Evolutionary conservation across 2,329 filamentous ascomycete genomes (phyloP).

Genomic region (Berkeleyomyces basicola): DNA sequence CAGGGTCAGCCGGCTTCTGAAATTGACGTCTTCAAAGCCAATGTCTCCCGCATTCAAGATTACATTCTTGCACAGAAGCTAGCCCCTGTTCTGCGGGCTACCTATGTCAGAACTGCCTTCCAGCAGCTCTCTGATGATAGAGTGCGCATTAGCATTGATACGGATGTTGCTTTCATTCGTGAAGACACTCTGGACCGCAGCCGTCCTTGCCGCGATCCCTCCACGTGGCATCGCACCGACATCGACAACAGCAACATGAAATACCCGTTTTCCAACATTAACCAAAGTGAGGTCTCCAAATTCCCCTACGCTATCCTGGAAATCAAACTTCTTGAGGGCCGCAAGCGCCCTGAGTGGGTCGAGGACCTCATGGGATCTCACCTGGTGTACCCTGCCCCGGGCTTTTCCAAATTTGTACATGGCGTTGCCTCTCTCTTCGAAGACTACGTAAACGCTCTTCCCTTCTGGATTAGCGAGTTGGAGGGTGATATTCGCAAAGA

Average conservation of each 20-base stretch:
- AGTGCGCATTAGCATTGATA: conserved; percentile 84
- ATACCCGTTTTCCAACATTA: conserved; percentile 74
- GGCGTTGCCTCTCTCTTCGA: conserved; percentile 85
- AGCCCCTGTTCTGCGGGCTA: conserved; percentile 73
- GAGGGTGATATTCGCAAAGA: conserved; percentile 90
- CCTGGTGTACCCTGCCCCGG: conserved; percentile 72
- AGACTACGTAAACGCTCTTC: conserved; percentile 87
- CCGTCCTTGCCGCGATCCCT: conserved; percentile 74
- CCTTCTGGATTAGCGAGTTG: conserved; percentile 87
- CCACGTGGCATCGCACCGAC: conserved; percentile 80
- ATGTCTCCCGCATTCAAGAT: conserved; percentile 59
- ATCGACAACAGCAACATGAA: conserved; percentile 71
- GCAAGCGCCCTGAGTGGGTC: conserved; percentile 69
- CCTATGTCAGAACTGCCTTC: conserved; percentile 88
- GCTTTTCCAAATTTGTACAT: conserved; percentile 95
- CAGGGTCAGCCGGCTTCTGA: conserved; percentile 50
- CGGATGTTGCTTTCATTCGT: conserved; percentile 73
- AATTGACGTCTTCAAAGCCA: conserved; percentile 51
- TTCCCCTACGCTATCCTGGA: conserved; percentile 88
- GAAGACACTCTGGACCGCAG: conserved; percentile 61
- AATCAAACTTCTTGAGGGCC: conserved; percentile 66
- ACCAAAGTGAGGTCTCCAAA: conserved; percentile 76
- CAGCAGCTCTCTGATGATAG: conserved; percentile 87
- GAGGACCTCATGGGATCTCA: conserved; percentile 86
- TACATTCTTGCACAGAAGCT: conserved; percentile 65